Percentiles rank a stretch among this genome's conserved stretches.
phyloP scores from a whole-genome alignment of 441 rosid species.

The Pelargonium citronellum region DNA sequence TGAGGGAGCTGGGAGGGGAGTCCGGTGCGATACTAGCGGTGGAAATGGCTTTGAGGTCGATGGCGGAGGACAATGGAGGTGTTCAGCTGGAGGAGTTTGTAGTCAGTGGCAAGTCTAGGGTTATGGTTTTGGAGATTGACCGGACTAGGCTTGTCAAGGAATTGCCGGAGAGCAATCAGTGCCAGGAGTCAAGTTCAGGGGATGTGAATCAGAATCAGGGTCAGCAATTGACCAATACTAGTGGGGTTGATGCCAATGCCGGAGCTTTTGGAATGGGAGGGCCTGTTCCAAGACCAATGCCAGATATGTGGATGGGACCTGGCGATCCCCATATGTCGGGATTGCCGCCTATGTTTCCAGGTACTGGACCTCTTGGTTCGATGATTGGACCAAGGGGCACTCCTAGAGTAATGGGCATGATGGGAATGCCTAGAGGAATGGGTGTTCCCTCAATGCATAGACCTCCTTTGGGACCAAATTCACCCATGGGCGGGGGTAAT shows the following conservation, averaged over 20 bases:
- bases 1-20: conserved; percentile 81
- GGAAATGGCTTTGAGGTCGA: conserved; percentile 72
- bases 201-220: conserved; percentile 12
- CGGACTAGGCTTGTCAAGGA: conserved; percentile 63
- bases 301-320: conserved; percentile 63
- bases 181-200: conserved; percentile 26
- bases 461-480: conserved; percentile 22
- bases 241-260: conserved; percentile 13
- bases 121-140: conserved; percentile 79
- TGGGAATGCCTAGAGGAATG: conserved; percentile 37
- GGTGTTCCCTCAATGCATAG: conserved; percentile 22
- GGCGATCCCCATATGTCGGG: conserved; percentile 30
- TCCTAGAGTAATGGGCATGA: conserved; percentile 18
- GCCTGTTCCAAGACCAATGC: conserved; percentile 39
- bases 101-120: conserved; percentile 70
- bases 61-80: conserved; percentile 77
- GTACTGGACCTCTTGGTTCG: conserved; percentile 19
- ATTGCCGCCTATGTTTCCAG: background rate
- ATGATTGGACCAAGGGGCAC: conserved; percentile 23
- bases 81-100: conserved; percentile 81
- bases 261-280: conserved; percentile 32
- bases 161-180: conserved; percentile 58
- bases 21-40: conserved; percentile 72
- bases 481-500: background rate
- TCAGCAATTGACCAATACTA: conserved; percentile 25